phyloP scores from a whole-genome alignment of 75 land plant species.

The Chamaecyparis obtusa region DNA sequence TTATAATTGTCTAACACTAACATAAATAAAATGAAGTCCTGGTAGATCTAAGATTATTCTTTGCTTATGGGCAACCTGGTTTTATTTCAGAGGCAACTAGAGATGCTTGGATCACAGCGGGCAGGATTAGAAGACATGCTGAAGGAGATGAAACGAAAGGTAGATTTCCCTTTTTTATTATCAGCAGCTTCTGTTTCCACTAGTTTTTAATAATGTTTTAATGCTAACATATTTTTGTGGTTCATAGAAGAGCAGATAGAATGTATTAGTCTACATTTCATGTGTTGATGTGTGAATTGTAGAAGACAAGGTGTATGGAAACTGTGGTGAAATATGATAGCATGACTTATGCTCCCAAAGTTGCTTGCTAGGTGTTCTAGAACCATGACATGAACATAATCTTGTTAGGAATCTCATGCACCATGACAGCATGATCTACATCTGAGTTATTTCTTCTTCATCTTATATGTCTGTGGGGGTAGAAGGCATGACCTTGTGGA shows the following conservation, averaged over 20 bases:
- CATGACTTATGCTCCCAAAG: neutral
- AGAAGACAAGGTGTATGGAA: neutral
- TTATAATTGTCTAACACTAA: neutral
- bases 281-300: neutral
- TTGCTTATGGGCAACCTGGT: neutral
- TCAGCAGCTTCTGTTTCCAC: conserved; percentile 3
- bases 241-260: neutral
- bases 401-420: neutral
- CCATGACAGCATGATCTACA: neutral
- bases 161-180: conserved; percentile 14
- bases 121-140: conserved; percentile 99
- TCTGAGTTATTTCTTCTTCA: neutral
- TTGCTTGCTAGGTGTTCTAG: neutral
- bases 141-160: conserved; percentile 99
- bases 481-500: neutral
- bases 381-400: neutral
- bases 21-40: neutral
- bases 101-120: conserved; percentile 76
- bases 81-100: conserved; percentile 76
- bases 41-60: neutral
- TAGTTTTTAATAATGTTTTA: neutral
- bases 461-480: neutral
- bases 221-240: neutral
- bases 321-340: neutral
- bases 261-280: neutral